These are phyloP conservation scores for Salix purpurea DNA, from an alignment of 345 rosid genomes.

Conservation along the genomic window DNA sequence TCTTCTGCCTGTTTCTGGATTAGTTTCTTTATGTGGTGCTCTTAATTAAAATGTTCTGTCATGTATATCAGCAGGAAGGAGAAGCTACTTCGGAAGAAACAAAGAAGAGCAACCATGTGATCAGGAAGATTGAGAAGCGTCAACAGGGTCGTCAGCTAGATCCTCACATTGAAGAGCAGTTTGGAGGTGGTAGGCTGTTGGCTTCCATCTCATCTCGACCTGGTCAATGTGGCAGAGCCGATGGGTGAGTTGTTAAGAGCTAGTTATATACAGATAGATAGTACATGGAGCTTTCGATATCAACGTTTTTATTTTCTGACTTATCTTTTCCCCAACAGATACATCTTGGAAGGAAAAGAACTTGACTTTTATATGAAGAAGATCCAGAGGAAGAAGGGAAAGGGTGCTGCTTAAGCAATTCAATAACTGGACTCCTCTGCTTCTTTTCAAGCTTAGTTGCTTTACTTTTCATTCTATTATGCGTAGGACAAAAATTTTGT, in stretches of 20 bases:
- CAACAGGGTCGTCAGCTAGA: constrained; percentile 14
- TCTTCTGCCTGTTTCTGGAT: too few relatives aligned
- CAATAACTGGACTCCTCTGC: too few relatives aligned
- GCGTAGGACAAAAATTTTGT: neutral
- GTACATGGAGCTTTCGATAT: neutral
- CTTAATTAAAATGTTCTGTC: neutral
- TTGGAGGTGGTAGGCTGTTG: constrained; percentile 16
- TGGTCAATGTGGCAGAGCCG: constrained; percentile 24
- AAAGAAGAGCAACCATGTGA: constrained; percentile 11
- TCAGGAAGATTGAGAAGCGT: constrained; percentile 17
- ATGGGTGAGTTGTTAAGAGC: neutral
- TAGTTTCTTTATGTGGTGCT: too few relatives aligned
- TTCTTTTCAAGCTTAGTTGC: neutral
- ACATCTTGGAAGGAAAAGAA: constrained; percentile 18
- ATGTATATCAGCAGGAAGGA: constrained; percentile 4
- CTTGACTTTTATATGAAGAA: constrained; percentile 21
- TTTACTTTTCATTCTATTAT: neutral
- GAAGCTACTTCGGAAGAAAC: constrained; percentile 9
- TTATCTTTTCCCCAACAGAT: neutral
- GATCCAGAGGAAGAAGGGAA: constrained; percentile 20
- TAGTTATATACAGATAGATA: neutral
- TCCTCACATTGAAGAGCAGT: constrained; percentile 18
- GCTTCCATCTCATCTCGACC: constrained; percentile 23
- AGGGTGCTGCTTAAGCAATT: constrained; percentile 13
- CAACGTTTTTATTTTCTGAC: neutral